Evolutionary conservation across 768 basidiomycete species (phyloP).

Genomic region (Mycena rosella): DNA sequence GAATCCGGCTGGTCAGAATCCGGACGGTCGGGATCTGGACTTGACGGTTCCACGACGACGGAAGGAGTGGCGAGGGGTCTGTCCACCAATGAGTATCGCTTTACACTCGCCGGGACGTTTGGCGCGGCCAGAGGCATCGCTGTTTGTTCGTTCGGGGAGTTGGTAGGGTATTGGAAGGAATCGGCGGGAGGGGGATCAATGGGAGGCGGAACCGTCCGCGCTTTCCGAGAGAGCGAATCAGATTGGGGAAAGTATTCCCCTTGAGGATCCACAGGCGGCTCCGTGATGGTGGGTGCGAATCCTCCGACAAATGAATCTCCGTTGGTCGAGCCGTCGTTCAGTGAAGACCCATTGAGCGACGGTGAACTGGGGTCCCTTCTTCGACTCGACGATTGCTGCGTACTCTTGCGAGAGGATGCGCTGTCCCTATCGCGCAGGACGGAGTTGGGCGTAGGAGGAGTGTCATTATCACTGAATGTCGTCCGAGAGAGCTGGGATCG

Average conservation of each 20-base stretch:
- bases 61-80: conserved; percentile 69
- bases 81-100: conserved; percentile 85
- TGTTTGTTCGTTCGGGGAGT: conserved; percentile 40
- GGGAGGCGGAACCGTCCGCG: conserved; percentile 32
- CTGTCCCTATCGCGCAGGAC: conserved; percentile 51
- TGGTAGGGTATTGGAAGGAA: conserved; percentile 33
- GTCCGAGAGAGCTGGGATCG: conserved; percentile 63
- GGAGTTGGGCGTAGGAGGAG: conserved; percentile 32
- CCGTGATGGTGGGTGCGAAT: conserved; percentile 54
- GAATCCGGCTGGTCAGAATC: too few relatives aligned
- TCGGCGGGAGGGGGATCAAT: conserved; percentile 36
- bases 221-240: conserved; percentile 22
- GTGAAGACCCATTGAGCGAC: conserved; percentile 29
- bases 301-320: conserved; percentile 66
- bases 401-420: conserved; percentile 56
- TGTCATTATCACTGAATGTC: conserved; percentile 23
- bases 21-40: conserved; percentile 51
- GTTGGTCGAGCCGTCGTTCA: conserved; percentile 36
- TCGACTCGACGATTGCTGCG: conserved; percentile 55
- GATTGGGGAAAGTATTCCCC: conserved; percentile 9
- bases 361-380: conserved; percentile 49
- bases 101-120: conserved; percentile 74
- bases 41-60: conserved; percentile 66
- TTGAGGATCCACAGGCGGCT: conserved; percentile 30
- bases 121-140: conserved; percentile 46